Conservation (phyloP, 2,329 filamentous ascomycete species). For the Botrytis deweyae region DNA sequence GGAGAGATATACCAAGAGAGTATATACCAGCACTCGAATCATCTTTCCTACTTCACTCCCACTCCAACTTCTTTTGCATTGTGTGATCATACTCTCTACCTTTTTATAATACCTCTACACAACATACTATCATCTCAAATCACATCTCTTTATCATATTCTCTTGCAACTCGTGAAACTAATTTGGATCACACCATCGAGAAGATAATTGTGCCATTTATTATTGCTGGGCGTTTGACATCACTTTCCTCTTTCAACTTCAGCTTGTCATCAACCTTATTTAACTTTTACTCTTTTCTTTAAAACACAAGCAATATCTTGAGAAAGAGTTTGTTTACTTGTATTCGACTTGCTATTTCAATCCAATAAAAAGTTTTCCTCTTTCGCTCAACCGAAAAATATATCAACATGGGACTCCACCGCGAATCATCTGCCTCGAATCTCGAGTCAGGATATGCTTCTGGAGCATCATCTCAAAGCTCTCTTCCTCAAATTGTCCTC, state of each 20-base stretch:
- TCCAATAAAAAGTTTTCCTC: background rate
- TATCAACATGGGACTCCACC: conserved; percentile 34
- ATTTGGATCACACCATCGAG: conserved; percentile 15
- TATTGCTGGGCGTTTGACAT: background rate
- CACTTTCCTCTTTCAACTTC: background rate
- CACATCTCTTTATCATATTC: background rate
- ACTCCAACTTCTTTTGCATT: background rate
- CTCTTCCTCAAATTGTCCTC: conserved; percentile 77
- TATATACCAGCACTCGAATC: conserved; percentile 18
- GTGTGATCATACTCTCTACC: background rate
- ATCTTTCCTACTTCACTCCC: background rate
- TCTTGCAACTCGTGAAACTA: background rate
- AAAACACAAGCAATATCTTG: background rate
- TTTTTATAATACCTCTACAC: conserved; percentile 5
- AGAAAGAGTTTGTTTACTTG: background rate
- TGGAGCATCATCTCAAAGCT: conserved; percentile 56
- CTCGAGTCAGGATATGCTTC: conserved; percentile 84
- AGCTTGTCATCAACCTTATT: background rate
- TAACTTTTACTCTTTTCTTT: background rate
- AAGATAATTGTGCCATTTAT: conserved; percentile 18
- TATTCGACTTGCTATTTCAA: background rate
- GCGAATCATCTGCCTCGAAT: conserved; percentile 40
- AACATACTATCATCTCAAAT: background rate
- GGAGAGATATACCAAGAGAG: background rate
- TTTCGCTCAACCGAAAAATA: conserved; percentile 8